phyloP scores from a whole-genome alignment of 2,329 filamentous ascomycete genomes.

The Teratosphaeria zuluensis region DNA sequence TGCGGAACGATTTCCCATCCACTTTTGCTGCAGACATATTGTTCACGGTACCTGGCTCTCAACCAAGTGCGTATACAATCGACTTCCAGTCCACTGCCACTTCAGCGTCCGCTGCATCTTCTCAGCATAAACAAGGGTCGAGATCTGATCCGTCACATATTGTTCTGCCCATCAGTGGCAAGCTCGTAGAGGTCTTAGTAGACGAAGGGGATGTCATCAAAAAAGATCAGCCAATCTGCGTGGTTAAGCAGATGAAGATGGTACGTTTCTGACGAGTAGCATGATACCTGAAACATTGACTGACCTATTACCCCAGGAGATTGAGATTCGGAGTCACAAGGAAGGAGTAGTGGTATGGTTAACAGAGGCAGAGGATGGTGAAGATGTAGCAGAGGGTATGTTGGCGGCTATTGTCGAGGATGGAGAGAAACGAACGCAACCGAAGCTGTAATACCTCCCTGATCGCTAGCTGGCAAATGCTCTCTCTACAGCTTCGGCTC shows the following conservation, averaged over 20 bases:
- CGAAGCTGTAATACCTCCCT: conserved; percentile 16
- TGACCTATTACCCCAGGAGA: conserved; percentile 27
- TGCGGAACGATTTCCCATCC: conserved; percentile 51
- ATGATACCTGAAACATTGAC: no score
- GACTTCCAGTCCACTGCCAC: conserved; percentile 36
- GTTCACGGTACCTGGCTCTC: conserved; percentile 33
- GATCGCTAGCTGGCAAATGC: neutral
- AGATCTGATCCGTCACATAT: conserved; percentile 43
- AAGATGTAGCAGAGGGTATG: conserved; percentile 48
- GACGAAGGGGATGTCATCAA: conserved; percentile 41
- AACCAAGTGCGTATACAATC: conserved; percentile 31
- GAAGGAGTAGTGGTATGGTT: conserved; percentile 43
- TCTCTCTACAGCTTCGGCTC: no score
- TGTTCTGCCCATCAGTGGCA: conserved; percentile 48
- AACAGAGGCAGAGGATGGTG: conserved; percentile 43
- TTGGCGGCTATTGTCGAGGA: conserved; percentile 41
- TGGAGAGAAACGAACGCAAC: conserved; percentile 11
- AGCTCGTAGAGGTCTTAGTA: conserved; percentile 50
- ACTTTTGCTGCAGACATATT: conserved; percentile 45
- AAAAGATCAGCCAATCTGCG: conserved; percentile 45
- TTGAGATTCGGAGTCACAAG: conserved; percentile 47
- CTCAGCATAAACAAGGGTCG: conserved; percentile 41
- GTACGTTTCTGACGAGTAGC: no score
- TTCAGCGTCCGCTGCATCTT: conserved; percentile 26
- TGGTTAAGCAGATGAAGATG: conserved; percentile 62